Evolutionary conservation across 805 yeast genomes (phyloP).

Genomic region (Kuraishia capsulata): DNA sequence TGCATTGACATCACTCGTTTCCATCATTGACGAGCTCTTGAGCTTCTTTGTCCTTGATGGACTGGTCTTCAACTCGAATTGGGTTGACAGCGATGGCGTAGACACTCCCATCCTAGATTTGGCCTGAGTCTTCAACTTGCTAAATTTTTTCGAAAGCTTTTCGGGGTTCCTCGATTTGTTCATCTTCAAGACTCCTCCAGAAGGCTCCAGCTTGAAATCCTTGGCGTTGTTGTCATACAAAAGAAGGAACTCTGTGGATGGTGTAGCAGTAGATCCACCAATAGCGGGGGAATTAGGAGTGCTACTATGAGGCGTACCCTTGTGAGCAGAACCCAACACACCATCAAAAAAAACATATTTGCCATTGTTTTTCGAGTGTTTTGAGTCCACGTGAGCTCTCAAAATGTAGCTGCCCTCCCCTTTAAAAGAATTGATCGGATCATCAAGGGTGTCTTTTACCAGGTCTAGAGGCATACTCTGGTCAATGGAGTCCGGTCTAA

Average conservation of each 20-base stretch:
- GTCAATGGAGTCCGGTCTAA: conserved; percentile 23
- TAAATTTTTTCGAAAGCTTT: conserved; percentile 5
- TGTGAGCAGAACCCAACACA: conserved; percentile 5
- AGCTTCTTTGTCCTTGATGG: too few species aligned
- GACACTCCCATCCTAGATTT: too few species aligned
- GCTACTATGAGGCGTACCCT: neutral
- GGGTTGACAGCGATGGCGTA: too few species aligned
- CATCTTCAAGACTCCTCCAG: conserved; percentile 18
- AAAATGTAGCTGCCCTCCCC: conserved; percentile 13
- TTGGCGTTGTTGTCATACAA: conserved; percentile 16
- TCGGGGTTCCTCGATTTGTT: conserved; percentile 21
- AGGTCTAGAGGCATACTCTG: conserved; percentile 12
- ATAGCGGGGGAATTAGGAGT: neutral
- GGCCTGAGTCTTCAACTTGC: neutral
- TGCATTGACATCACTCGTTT: too few species aligned
- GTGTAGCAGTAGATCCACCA: neutral
- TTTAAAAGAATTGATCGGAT: neutral
- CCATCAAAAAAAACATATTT: conserved; percentile 22
- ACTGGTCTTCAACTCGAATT: too few species aligned
- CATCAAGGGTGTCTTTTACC: conserved; percentile 10
- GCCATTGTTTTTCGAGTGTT: conserved; percentile 3
- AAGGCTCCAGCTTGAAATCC: conserved; percentile 16
- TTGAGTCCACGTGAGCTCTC: conserved; percentile 15
- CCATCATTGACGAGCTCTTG: too few species aligned
- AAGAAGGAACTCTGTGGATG: conserved; percentile 15